Evolutionary conservation across 768 basidiomycete species (phyloP).

Genomic region (Leccinum disarticulatum): DNA sequence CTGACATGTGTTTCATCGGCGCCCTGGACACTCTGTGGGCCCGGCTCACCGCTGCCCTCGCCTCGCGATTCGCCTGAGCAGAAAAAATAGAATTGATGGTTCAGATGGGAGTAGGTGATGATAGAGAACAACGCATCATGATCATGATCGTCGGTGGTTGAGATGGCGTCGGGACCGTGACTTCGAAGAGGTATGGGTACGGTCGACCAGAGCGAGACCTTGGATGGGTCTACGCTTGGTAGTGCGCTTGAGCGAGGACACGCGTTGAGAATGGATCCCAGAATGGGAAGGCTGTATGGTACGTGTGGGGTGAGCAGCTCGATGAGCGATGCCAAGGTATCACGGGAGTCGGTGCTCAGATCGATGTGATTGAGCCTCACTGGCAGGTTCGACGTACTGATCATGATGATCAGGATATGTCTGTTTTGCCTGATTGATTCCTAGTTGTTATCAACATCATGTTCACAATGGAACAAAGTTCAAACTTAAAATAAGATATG

Average conservation of each 20-base stretch:
- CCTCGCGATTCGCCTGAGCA: slow-evolving; percentile 15
- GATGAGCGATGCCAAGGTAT: slow-evolving; percentile 8
- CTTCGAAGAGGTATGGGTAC: slow-evolving; percentile 5
- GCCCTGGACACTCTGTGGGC: neutral
- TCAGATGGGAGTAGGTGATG: slow-evolving; percentile 12
- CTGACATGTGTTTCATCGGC: slow-evolving; percentile 17
- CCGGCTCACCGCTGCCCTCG: neutral
- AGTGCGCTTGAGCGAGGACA: slow-evolving; percentile 11
- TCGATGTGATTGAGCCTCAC: slow-evolving; percentile 14
- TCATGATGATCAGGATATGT: neutral
- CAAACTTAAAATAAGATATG: too few relatives aligned
- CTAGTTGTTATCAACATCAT: too few relatives aligned
- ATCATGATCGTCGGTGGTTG: neutral
- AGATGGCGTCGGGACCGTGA: neutral
- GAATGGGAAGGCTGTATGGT: slow-evolving; percentile 15
- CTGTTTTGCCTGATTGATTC: too few relatives aligned
- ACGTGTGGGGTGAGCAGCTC: slow-evolving; percentile 14
- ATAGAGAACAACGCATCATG: slow-evolving; percentile 21
- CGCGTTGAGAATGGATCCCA: slow-evolving; percentile 22
- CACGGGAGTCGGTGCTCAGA: slow-evolving; percentile 1
- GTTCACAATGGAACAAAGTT: too few relatives aligned
- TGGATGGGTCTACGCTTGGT: slow-evolving; percentile 16
- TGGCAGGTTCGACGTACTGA: neutral
- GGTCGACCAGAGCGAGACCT: slow-evolving; percentile 22
- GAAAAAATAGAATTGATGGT: slow-evolving; percentile 15